phyloP scores from a whole-genome alignment of 83 land plant species.

The Isoetes engelmannii region DNA sequence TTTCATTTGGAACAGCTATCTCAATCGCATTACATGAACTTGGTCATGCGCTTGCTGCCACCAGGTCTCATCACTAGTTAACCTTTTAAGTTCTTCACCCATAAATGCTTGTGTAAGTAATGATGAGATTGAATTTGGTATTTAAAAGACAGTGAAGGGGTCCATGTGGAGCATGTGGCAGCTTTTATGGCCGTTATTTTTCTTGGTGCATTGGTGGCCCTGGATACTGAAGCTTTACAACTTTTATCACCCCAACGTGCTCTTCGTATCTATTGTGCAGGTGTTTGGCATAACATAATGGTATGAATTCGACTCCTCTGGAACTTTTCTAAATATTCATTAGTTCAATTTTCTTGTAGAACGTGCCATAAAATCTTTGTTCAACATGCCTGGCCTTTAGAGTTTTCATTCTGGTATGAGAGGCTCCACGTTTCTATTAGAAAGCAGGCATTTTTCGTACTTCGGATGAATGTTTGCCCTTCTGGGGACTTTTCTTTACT shows the following conservation, averaged over 20 bases:
- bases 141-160: conserved; percentile 74
- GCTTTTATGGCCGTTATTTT: conserved; percentile 50
- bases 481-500: too few species aligned
- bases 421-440: background rate
- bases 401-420: background rate
- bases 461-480: too few species aligned
- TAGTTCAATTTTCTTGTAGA: too few species aligned
- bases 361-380: background rate
- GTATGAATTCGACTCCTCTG: too few species aligned
- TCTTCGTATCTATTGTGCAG: conserved; percentile 74
- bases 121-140: too few species aligned
- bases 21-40: conserved; percentile 17
- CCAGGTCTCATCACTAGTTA: conserved; percentile 7
- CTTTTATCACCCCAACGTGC: conserved; percentile 25
- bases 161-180: conserved; percentile 60
- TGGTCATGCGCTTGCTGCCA: conserved; percentile 19
- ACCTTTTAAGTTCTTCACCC: too few species aligned
- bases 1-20: conserved; percentile 4
- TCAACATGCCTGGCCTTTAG: background rate
- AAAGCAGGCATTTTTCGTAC: too few species aligned
- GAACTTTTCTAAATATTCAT: too few species aligned
- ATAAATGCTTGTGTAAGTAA: too few species aligned
- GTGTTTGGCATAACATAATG: conserved; percentile 69
- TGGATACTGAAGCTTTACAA: conserved; percentile 45
- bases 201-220: conserved; percentile 77